A percentile compares a stretch with the other conserved stretches of the same genome.
Evolutionary conservation across 768 basidiomycete genomes (phyloP).

Genomic region (Trametes elegans): DNA sequence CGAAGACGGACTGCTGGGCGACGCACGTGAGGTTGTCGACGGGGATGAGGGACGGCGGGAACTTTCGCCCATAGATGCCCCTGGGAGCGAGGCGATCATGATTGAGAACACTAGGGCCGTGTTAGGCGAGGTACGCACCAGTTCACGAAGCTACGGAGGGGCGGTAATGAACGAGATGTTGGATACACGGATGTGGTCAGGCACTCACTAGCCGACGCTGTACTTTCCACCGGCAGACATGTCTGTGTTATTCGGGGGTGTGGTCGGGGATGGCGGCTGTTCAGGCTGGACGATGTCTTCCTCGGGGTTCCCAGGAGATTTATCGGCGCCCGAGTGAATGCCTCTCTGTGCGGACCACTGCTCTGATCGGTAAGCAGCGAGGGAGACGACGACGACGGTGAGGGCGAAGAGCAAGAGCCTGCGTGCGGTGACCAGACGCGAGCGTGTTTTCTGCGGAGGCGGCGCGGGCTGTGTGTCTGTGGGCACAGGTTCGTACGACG

Average conservation of each 20-base stretch:
- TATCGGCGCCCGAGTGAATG: not conserved
- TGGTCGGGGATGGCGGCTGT: not conserved
- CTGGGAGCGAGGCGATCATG: constrained; percentile 39
- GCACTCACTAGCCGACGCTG: constrained; percentile 77
- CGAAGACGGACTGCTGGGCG: not conserved
- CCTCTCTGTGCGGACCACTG: constrained; percentile 35
- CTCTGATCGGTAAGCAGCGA: constrained; percentile 43
- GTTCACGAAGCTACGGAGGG: constrained; percentile 62
- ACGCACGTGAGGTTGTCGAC: constrained; percentile 80
- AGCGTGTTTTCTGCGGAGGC: constrained; percentile 20
- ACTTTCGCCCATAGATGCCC: constrained; percentile 96
- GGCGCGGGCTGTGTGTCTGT: constrained; percentile 25
- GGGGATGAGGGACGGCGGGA: constrained; percentile 82
- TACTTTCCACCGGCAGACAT: constrained; percentile 57
- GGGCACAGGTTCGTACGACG: constrained; percentile 34
- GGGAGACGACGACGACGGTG: constrained; percentile 36
- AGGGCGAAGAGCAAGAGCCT: constrained; percentile 36
- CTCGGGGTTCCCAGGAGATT: not conserved
- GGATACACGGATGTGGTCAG: not conserved
- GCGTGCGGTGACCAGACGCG: constrained; percentile 27
- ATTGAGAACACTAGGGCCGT: too few species aligned
- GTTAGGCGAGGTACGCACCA: constrained; percentile 44
- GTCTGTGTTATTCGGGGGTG: constrained; percentile 14
- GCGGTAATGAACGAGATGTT: constrained; percentile 7
- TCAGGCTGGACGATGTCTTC: constrained; percentile 9